Conservation (phyloP, 345 rosid species). For the Arabis hirsuta region DNA sequence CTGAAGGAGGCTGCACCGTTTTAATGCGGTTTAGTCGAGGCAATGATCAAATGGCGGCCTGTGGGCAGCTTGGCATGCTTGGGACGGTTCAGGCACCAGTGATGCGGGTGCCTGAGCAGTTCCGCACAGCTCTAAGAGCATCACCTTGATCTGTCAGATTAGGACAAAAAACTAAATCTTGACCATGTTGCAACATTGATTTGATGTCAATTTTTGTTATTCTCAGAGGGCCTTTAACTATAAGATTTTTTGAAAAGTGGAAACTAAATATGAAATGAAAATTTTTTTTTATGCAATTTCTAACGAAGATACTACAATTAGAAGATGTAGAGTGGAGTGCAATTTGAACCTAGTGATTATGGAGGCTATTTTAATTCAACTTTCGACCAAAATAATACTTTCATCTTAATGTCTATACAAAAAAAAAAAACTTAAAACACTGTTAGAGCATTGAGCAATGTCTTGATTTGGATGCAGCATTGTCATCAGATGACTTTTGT, state of each 20-base stretch:
- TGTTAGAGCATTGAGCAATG: slow-evolving; percentile 21
- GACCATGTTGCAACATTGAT: slow-evolving; percentile 16
- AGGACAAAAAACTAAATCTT: not conserved
- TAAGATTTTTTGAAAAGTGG: not conserved
- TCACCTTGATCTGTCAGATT: slow-evolving; percentile 24
- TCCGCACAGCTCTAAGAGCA: slow-evolving; percentile 58
- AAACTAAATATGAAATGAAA: not conserved
- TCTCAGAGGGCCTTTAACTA: not conserved
- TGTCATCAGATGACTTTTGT: slow-evolving; percentile 20
- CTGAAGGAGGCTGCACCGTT: slow-evolving; percentile 68
- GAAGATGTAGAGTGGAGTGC: not conserved
- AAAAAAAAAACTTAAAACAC: not conserved
- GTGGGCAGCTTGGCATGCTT: slow-evolving; percentile 92
- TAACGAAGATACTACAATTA: not conserved
- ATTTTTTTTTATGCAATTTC: not conserved
- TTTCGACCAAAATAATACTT: slow-evolving; percentile 2
- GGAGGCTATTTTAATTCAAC: not conserved
- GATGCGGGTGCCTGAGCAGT: slow-evolving; percentile 78
- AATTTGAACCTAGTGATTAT: not conserved
- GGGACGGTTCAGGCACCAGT: slow-evolving; percentile 68
- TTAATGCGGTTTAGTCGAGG: slow-evolving; percentile 79
- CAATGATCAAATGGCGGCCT: slow-evolving; percentile 97
- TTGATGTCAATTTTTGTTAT: not conserved
- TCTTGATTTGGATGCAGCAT: slow-evolving; percentile 22
- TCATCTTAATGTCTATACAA: slow-evolving; percentile 11